Evolutionary conservation across 768 basidiomycete species (phyloP), one percentile per base, ranked within the genome.

Genomic region (Aureoboletus auriporus): DNA sequence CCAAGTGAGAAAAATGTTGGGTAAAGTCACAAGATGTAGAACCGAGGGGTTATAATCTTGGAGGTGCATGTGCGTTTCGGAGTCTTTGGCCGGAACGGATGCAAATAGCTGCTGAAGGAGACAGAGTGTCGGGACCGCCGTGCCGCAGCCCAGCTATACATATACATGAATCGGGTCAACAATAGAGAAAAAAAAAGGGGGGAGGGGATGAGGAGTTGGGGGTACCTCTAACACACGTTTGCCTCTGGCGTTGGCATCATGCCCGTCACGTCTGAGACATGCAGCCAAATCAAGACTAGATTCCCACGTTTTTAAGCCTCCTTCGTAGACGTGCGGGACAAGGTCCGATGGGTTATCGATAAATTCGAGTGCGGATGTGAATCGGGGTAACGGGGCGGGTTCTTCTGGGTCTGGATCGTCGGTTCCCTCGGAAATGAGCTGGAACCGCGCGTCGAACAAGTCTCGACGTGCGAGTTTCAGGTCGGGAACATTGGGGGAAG

Each of bases 271-370:
- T 46, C 75, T 70, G 11, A 89, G 70, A 56, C 84, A 86, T 30
- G 79, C 74, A 0, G 88, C 89, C 3, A 98, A 73, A 65, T 98
- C 95, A 12, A 93, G 68, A 41, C 89, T 88, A 56, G 92, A 95
- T 65, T 99, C 95, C 95, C 95, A 99, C 2, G 93, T 97, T 69
- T 98, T 97, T 44, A 98, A 65, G 6, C 95, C 95, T 17, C 95
- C 95, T 69, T 99, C 95, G 56, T 99, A 98, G 1, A 93, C 75
- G 1, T 93, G 85, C 3, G 93, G 88, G 4, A 97, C 81, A 12
- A 99, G 79, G 67, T 98, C 95, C 0, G 92, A 91, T 0, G 87
- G 87, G 1, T 84, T 80, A 54, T 92, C 86, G 14, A 95, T 71
- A 49, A 86, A 90, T 11, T 75, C 72, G 1, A 86, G 70, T 0